A percentile compares a stretch with the other conserved stretches of the same genome.
These are phyloP conservation scores for Mesostigma viride DNA, from an alignment of 139 green algal genomes.

Conservation along the genomic window DNA sequence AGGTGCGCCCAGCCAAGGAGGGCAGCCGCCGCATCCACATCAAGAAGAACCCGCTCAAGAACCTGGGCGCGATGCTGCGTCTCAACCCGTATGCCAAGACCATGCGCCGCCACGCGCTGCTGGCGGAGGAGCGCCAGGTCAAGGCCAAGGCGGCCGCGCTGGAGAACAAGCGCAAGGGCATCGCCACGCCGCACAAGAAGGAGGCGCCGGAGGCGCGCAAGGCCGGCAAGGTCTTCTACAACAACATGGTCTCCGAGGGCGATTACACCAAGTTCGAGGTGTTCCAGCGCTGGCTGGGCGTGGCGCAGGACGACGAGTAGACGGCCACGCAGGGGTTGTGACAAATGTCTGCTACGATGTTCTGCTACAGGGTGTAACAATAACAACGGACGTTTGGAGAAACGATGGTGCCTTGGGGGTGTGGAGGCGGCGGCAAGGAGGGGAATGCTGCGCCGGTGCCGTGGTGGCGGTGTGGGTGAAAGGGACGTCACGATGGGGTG, in stretches of 20 bases:
- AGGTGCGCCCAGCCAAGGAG: constrained; percentile 40
- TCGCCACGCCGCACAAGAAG: constrained; percentile 5
- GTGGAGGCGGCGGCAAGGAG: too few species aligned
- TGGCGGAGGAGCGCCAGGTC: constrained; percentile 17
- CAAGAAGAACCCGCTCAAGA: constrained; percentile 98
- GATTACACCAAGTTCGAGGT: constrained; percentile 38
- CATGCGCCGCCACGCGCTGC: constrained; percentile 43
- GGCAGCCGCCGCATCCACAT: constrained; percentile 37
- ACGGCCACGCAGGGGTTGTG: too few species aligned
- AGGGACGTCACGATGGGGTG: too few species aligned
- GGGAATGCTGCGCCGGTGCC: too few species aligned
- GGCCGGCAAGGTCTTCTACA: constrained; percentile 49
- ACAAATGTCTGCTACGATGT: too few species aligned
- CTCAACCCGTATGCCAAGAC: constrained; percentile 92
- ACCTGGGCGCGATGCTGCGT: constrained; percentile 87
- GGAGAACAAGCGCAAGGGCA: constrained; percentile 23
- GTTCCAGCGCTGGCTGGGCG: constrained; percentile 41
- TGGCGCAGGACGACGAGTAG: too few species aligned
- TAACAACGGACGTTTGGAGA: too few species aligned
- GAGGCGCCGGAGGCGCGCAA: constrained; percentile 44
- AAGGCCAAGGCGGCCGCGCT: constrained; percentile 45
- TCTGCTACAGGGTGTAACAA: too few species aligned
- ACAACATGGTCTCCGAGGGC: constrained; percentile 37
- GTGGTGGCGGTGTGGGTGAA: too few species aligned
- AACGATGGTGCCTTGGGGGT: too few species aligned